Base-by-base conservation (phyloP, 257 asterid species). In the Capsicum pubescens region DNA sequence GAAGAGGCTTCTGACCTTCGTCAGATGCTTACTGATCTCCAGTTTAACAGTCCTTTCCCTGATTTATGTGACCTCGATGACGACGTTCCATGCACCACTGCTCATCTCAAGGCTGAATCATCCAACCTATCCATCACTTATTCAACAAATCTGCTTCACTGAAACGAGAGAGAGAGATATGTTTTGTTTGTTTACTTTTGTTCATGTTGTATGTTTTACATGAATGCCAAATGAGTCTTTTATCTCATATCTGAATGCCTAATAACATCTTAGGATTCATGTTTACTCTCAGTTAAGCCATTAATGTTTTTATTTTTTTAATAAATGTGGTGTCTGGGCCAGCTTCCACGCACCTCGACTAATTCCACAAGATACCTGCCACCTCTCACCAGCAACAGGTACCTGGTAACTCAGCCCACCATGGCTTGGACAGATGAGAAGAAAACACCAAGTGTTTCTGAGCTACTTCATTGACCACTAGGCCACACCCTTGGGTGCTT, bases 1-100 rank as follows among this genome's bases (percentile, higher is more conserved):
- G 96, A 91, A 59, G 98, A 95, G 85, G 88, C 91, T 54, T 88
- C 92, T 3, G 93, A 89, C 11, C 98, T 95, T 81, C 94, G 95
- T 0, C 91, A 87, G 80, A 89, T 92, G 93, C 85, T 94, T 69
- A 72, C 83, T 14, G 93, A 91, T 21, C 42, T 90, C 54, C 93
- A 93, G 56, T 85, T 94, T 82, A 82, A 82, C 79, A 90, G 86
- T 70, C 89, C 93, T 61, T 91, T 86, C 80, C 48, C 85, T 86
- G 86, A 87, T 81, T 92, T 93, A 72, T 83, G 86, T 55, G 93
- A 93, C 26, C 88, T 93, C 15, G 95, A 91, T 12, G 95, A 93
- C 15, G 95, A 93, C 15, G 44, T 91, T 85, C 88, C 95, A 9
- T 92, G 97, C 88, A 90, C 89, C 89, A 89, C 93, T n/a, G 94